Evolutionary conservation across 345 rosid genomes (phyloP).

Genomic region (Citrus medica): DNA sequence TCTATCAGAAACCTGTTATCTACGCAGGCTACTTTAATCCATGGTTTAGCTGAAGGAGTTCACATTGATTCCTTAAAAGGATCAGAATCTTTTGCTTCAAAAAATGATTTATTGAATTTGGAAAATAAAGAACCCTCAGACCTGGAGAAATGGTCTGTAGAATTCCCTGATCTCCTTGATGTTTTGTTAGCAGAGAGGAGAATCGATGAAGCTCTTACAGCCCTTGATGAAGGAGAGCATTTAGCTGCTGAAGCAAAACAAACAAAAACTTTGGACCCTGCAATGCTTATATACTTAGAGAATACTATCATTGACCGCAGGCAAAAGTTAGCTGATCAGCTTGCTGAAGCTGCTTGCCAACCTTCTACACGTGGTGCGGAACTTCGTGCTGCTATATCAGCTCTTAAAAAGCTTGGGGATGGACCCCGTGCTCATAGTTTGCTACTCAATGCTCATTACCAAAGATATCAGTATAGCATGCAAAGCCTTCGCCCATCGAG

Average conservation of each 20-base stretch:
- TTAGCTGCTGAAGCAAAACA: conserved; percentile 63
- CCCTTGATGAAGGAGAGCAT: conserved; percentile 83
- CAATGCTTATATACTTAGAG: conserved; percentile 50
- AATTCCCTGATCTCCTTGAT: conserved; percentile 89
- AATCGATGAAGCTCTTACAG: conserved; percentile 86
- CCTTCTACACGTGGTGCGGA: conserved; percentile 91
- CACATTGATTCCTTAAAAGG: conserved; percentile 48
- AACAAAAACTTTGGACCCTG: conserved; percentile 44
- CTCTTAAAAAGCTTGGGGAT: conserved; percentile 96
- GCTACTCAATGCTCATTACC: conserved; percentile 87
- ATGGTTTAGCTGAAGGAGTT: conserved; percentile 90
- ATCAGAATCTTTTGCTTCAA: conserved; percentile 40
- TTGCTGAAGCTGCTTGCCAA: conserved; percentile 93
- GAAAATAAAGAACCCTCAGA: conserved; percentile 73
- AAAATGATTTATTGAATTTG: conserved; percentile 25
- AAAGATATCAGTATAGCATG: conserved; percentile 85
- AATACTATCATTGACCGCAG: conserved; percentile 59
- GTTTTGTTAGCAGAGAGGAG: conserved; percentile 95
- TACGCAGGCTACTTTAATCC: conserved; percentile 91
- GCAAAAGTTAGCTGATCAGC: conserved; percentile 93
- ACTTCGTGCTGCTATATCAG: conserved; percentile 89
- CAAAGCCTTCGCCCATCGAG: conserved; percentile 95
- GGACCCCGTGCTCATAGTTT: conserved; percentile 94
- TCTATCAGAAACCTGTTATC: conserved; percentile 90
- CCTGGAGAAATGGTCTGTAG: conserved; percentile 77